These are phyloP conservation scores for Rubia balearica DNA, from an alignment of 305 asterid species.

Conservation along the genomic window DNA sequence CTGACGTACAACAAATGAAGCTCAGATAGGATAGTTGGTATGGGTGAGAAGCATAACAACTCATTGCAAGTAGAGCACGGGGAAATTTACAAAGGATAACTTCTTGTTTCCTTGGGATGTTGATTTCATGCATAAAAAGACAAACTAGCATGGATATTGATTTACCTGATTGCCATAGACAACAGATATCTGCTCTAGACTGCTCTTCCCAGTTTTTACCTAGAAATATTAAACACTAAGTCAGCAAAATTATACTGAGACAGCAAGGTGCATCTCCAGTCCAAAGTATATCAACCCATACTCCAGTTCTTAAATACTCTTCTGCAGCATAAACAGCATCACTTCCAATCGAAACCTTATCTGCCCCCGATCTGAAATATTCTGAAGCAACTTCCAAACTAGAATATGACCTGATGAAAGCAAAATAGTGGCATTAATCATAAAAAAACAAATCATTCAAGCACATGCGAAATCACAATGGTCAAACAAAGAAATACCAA, in stretches of 20 bases:
- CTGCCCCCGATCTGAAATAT: slow-evolving; percentile 96
- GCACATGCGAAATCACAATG: not conserved
- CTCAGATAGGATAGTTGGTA: not conserved
- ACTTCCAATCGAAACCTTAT: slow-evolving; percentile 90
- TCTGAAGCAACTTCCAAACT: slow-evolving; percentile 97
- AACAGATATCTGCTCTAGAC: slow-evolving; percentile 85
- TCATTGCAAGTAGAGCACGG: not conserved
- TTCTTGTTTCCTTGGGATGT: not conserved
- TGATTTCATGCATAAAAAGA: not conserved
- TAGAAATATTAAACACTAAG: slow-evolving; percentile 21
- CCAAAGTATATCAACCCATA: slow-evolving; percentile 23
- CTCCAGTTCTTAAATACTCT: slow-evolving; percentile 70
- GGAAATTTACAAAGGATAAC: slow-evolving; percentile 2
- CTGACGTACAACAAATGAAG: not conserved
- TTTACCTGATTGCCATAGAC: slow-evolving; percentile 92
- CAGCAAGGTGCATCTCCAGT: not conserved
- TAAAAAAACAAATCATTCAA: not conserved
- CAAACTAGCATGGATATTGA: not conserved
- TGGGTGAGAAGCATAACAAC: not conserved
- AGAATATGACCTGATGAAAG: slow-evolving; percentile 62
- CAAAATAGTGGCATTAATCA: not conserved
- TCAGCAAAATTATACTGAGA: not conserved
- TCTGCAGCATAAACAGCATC: slow-evolving; percentile 98
- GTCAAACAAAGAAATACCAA: not conserved
- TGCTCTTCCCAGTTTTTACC: slow-evolving; percentile 88